These are phyloP conservation scores for Colletotrichum neosansevieriae DNA, from an alignment of 2,329 filamentous ascomycete species.

Conservation along the genomic window DNA sequence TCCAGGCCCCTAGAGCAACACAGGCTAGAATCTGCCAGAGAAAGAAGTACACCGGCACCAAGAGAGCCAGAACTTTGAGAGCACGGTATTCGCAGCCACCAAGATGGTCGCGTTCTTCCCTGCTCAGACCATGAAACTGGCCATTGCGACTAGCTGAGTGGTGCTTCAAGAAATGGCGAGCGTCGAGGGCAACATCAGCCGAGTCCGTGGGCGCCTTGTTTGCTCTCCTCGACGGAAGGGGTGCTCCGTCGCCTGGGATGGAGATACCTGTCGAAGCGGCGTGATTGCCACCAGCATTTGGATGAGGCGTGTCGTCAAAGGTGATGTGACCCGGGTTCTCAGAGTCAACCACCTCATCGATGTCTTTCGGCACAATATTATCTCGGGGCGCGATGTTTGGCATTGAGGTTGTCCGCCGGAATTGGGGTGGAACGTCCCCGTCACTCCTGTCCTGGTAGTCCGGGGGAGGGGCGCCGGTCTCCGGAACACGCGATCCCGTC, in stretches of 20 bases:
- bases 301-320: neutral
- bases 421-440: neutral
- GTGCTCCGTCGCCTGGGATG: neutral
- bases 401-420: neutral
- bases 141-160: constrained; percentile 58
- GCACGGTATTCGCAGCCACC: constrained; percentile 75
- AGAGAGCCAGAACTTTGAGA: constrained; percentile 67
- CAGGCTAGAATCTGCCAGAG: constrained; percentile 70
- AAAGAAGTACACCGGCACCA: constrained; percentile 72
- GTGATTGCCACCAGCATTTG: neutral
- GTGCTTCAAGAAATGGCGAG: constrained; percentile 6
- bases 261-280: neutral
- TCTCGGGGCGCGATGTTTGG: neutral
- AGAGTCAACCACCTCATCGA: neutral
- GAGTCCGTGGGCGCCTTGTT: constrained; percentile 47
- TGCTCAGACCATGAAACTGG: constrained; percentile 65
- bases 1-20: constrained; percentile 71
- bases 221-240: constrained; percentile 20
- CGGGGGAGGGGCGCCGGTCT: neutral
- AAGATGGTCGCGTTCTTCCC: constrained; percentile 66
- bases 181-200: constrained; percentile 7
- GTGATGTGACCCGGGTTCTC: constrained; percentile 3
- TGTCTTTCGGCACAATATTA: neutral
- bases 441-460: neutral
- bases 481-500: neutral